These are phyloP conservation scores for Rosa rugosa DNA, from an alignment of 306 rosid genomes.

Conservation along the genomic window DNA sequence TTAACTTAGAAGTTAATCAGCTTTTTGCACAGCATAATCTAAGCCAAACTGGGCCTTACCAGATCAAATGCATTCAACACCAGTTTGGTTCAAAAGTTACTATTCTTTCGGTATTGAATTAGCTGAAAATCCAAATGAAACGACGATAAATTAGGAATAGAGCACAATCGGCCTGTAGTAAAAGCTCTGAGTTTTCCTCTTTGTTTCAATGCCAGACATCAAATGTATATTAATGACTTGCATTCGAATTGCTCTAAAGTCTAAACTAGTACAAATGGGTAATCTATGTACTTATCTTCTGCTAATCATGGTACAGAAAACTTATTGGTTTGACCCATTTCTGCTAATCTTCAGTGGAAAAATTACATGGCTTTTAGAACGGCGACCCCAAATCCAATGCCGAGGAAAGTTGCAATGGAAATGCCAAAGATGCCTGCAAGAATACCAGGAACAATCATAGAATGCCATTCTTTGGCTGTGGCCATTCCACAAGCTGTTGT, in stretches of 20 bases:
- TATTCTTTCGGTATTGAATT: neutral
- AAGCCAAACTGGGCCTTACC: too few relatives aligned
- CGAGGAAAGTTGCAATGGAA: constrained; percentile 69
- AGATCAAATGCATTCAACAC: neutral
- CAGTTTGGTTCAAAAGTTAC: neutral
- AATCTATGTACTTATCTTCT: neutral
- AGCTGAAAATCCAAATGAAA: neutral
- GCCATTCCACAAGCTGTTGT: constrained; percentile 68
- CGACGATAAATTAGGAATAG: neutral
- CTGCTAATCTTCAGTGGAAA: neutral
- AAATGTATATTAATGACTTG: neutral
- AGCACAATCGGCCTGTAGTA: too few relatives aligned
- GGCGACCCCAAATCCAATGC: constrained; percentile 54
- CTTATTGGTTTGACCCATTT: constrained; percentile 1
- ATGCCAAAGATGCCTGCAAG: constrained; percentile 79
- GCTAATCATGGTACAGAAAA: neutral
- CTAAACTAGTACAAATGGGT: neutral
- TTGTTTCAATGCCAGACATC: neutral
- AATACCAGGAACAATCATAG: constrained; percentile 70
- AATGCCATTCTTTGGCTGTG: constrained; percentile 64
- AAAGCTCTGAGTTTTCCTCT: too few relatives aligned
- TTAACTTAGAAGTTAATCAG: too few relatives aligned
- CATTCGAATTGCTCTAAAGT: neutral
- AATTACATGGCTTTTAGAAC: constrained; percentile 48
- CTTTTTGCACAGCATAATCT: too few relatives aligned